Base-by-base conservation (phyloP, 768 basidiomycete genomes). In the Lactarius deliciosus region DNA sequence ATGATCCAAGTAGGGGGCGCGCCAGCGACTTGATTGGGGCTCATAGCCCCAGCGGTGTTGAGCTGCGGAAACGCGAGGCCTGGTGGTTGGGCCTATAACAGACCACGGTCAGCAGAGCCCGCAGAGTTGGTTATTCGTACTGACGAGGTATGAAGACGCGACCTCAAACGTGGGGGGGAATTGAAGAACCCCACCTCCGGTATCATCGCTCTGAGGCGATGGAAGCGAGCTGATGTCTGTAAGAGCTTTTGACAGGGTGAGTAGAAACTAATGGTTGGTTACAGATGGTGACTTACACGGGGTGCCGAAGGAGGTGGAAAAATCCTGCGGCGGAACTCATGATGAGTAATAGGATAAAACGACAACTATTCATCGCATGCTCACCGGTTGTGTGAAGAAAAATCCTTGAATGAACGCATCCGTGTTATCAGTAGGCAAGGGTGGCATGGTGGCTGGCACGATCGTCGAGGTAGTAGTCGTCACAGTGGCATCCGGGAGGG, bases 381-480 rank as follows among this genome's bases (percentile, higher is more conserved):
- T n/a, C 20, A 45, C 43, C 0, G 18, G 20, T 10, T 45, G 20
- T 1, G 8, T n/a, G 20, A 45, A n/a, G 9, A n/a, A 45, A 45
- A n/a, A n/a, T 0, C 9, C 20, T 45, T n/a, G 8, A 2, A 0
- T 3, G 43, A n/a, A 0, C 0, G 43, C 6, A 2, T 41, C 43
- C 43, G 9, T 45, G 9, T 45, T n/a, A 20, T 20, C 40, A 15
- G 15, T 41, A 5, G 1, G 40, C 20, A 45, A 45, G 43, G 43
- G 20, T 1, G 18, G 43, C 6, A 1, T 15, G 43, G 3, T 0
- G 9, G 43, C 9, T 18, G 8, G 43, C 20, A 20, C 43, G 20
- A n/a, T 1, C 6, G 43, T 20, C 41, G 41, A 1, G 43, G 20
- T 4, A 41, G 16, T 5, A 41, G 16, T 5, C 15, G 16, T 40